These are phyloP conservation scores for Drechslerella dactyloides DNA, from an alignment of 2,329 filamentous ascomycete species.

Conservation along the genomic window DNA sequence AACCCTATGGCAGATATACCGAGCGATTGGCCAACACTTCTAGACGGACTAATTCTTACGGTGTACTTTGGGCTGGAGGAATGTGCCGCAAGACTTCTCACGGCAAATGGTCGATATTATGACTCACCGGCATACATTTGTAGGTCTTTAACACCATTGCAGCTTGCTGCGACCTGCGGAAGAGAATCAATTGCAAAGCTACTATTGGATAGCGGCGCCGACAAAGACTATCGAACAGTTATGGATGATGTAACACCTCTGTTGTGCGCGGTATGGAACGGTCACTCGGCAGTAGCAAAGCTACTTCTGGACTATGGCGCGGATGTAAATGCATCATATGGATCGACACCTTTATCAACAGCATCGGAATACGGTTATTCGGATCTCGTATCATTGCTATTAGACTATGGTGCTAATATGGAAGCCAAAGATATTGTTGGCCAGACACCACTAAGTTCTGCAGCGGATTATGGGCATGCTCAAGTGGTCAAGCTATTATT, in stretches of 20 bases:
- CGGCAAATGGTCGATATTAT: no score
- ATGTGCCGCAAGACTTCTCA: no score
- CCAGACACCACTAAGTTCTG: background rate
- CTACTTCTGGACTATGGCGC: background rate
- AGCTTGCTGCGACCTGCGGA: background rate
- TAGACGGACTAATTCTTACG: background rate
- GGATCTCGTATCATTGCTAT: background rate
- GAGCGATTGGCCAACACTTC: background rate
- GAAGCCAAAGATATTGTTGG: background rate
- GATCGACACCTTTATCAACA: background rate
- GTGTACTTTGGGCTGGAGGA: background rate
- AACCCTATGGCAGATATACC: background rate
- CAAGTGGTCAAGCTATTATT: background rate
- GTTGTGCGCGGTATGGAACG: background rate
- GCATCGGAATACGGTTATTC: background rate
- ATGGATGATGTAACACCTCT: background rate
- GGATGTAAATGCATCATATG: background rate
- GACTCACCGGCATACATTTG: no score
- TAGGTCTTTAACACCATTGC: background rate
- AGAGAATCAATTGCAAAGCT: background rate
- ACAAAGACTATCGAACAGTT: background rate
- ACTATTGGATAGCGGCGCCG: background rate
- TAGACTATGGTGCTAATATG: background rate
- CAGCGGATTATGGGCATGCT: background rate
- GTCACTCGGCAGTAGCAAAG: background rate